These are phyloP conservation scores for Salix viminalis DNA, from an alignment of 345 rosid genomes.

Conservation along the genomic window DNA sequence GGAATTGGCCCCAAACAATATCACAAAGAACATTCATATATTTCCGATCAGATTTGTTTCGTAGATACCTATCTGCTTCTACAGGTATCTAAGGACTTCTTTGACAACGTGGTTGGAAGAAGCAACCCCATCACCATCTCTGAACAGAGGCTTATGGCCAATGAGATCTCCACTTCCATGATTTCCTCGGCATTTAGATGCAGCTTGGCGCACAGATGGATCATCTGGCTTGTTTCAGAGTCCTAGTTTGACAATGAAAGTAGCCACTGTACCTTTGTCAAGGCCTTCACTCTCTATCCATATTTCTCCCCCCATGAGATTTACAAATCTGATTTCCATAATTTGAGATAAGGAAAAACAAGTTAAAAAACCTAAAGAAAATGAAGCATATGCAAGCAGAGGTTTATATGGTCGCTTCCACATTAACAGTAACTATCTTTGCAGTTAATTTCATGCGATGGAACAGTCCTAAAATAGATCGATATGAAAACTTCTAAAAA, in stretches of 20 bases:
- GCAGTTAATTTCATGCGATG: background rate
- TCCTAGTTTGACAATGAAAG: slow-evolving; percentile 67
- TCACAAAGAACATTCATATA: background rate
- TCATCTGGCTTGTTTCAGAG: slow-evolving; percentile 42
- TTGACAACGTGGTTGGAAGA: slow-evolving; percentile 35
- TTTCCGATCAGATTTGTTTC: background rate
- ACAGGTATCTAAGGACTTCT: slow-evolving; percentile 38
- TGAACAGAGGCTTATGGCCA: slow-evolving; percentile 21
- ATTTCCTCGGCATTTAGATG: slow-evolving; percentile 39
- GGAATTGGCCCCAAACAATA: background rate
- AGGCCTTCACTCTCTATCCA: slow-evolving; percentile 88
- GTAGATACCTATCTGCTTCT: background rate
- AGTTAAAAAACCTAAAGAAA: background rate
- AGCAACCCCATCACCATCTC: slow-evolving; percentile 21
- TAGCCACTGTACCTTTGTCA: slow-evolving; percentile 60
- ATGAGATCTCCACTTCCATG: slow-evolving; percentile 52
- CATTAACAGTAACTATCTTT: too few relatives aligned
- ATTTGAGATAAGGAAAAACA: background rate
- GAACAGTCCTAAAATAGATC: background rate
- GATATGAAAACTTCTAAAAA: background rate
- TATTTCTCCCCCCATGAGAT: slow-evolving; percentile 87
- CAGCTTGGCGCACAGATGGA: slow-evolving; percentile 32
- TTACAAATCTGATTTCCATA: slow-evolving; percentile 59
- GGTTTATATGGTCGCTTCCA: too few relatives aligned
- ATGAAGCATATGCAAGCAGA: background rate